A percentile compares a stretch with the other conserved stretches of the same genome.
phyloP scores from a whole-genome alignment of 495 filamentous ascomycete genomes.

The Saxophila tyrrhenica region DNA sequence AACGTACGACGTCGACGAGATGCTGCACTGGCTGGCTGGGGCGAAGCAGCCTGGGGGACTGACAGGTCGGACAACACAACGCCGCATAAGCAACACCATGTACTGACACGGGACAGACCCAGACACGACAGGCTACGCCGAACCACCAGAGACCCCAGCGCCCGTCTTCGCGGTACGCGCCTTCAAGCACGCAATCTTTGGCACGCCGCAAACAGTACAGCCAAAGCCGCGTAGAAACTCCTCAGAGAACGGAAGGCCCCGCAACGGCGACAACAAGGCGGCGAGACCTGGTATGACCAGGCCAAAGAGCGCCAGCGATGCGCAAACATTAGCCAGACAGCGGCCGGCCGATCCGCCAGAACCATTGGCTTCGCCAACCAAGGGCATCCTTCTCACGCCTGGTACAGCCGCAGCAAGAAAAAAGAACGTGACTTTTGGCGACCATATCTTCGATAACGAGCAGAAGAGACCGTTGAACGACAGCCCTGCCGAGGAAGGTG shows the following conservation, averaged over 20 bases:
- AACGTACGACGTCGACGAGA: too few species aligned
- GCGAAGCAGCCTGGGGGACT: constrained; percentile 15
- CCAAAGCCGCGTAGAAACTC: constrained; percentile 16
- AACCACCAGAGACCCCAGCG: constrained; percentile 82
- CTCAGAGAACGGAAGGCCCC: constrained; percentile 11
- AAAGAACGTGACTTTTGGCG: constrained; percentile 83
- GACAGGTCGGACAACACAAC: background rate
- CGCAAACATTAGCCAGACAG: constrained; percentile 9
- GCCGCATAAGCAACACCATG: background rate
- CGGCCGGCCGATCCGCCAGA: background rate
- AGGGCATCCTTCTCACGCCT: constrained; percentile 82
- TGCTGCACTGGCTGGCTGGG: constrained; percentile 32
- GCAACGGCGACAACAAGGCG: background rate
- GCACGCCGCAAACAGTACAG: constrained; percentile 55
- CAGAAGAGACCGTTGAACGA: constrained; percentile 41
- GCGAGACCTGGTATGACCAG: constrained; percentile 6
- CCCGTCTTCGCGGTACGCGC: constrained; percentile 90
- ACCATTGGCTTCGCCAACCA: constrained; percentile 49
- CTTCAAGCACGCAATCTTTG: constrained; percentile 82
- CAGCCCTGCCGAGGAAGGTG: constrained; percentile 25
- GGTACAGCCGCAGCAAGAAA: constrained; percentile 65
- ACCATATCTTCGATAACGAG: constrained; percentile 53
- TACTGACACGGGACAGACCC: constrained; percentile 12
- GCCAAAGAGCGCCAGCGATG: constrained; percentile 11
- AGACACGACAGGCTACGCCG: constrained; percentile 26